A percentile compares a stretch with the other conserved stretches of the same genome.
phyloP scores from a whole-genome alignment of 2,329 filamentous ascomycete species.

The Penicillium fuscoglaucum region DNA sequence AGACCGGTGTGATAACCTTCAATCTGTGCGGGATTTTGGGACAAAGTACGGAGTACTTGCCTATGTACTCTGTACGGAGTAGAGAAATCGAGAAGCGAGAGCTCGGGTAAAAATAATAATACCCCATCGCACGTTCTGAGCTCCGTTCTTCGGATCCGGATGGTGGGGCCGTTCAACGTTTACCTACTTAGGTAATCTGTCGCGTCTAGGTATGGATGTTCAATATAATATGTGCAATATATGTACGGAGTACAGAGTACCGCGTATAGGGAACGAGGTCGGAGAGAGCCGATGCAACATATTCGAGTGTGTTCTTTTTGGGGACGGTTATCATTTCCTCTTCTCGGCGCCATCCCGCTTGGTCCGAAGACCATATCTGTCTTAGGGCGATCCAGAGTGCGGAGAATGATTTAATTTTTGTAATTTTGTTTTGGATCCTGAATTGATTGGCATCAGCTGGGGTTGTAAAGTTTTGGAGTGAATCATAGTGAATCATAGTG shows the following conservation, averaged over 20 bases:
- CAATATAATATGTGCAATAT: not conserved
- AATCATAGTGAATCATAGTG: not conserved
- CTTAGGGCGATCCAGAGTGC: constrained; percentile 14
- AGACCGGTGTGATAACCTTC: not conserved
- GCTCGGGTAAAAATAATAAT: constrained; percentile 2
- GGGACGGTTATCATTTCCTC: constrained; percentile 7
- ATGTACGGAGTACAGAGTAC: not conserved
- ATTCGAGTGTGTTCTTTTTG: not conserved
- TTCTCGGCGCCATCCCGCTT: constrained; percentile 6
- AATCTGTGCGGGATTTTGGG: not conserved
- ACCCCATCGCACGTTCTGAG: constrained; percentile 7
- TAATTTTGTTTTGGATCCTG: not conserved
- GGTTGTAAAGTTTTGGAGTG: not conserved
- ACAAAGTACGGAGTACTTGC: not conserved
- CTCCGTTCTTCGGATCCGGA: constrained; percentile 25
- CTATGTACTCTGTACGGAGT: too few species aligned
- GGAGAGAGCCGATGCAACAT: not conserved
- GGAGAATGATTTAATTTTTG: constrained; percentile 9
- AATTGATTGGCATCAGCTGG: not conserved
- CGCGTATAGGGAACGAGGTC: not conserved
- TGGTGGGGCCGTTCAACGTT: constrained; percentile 33
- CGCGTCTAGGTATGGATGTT: not conserved
- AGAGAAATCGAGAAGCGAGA: not conserved
- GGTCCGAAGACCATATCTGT: constrained; percentile 1
- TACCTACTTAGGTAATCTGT: not conserved